Percentiles rank a stretch among this genome's conserved stretches.
Evolutionary conservation across 1,284 basidiomycete genomes (phyloP).

Genomic region (Salmacisia buchloeana): DNA sequence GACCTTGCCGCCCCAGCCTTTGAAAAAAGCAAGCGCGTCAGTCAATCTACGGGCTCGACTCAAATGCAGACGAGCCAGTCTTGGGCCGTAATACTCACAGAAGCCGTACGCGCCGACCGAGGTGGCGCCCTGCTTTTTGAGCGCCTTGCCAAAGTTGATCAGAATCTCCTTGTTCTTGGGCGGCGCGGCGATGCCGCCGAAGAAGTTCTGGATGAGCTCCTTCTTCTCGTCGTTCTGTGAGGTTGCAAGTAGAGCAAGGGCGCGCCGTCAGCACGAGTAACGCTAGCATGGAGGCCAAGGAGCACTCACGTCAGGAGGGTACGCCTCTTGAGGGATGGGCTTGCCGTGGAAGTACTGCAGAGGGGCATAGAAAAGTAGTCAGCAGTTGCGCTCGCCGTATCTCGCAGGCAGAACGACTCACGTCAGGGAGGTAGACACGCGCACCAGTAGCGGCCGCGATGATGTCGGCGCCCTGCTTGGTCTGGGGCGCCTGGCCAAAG

Average conservation of each 20-base stretch:
- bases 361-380: not conserved
- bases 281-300: not conserved
- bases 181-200: slow-evolving; percentile 57
- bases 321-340: slow-evolving; percentile 57
- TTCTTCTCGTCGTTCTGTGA: slow-evolving; percentile 50
- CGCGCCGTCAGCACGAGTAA: not conserved
- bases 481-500: slow-evolving; percentile 59
- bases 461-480: slow-evolving; percentile 52
- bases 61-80: too few species aligned
- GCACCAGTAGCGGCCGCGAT: slow-evolving; percentile 37
- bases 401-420: not conserved
- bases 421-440: slow-evolving; percentile 62
- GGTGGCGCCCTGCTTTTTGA: slow-evolving; percentile 56
- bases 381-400: not conserved
- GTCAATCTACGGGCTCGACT: too few species aligned
- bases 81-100: too few species aligned
- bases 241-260: not conserved
- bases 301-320: slow-evolving; percentile 54
- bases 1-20: slow-evolving; percentile 34
- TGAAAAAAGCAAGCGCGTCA: too few species aligned
- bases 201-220: slow-evolving; percentile 58
- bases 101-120: slow-evolving; percentile 54
- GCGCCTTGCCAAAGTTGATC: slow-evolving; percentile 54
- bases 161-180: slow-evolving; percentile 55
- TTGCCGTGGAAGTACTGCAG: slow-evolving; percentile 57